A percentile compares a stretch with the other conserved stretches of the same genome.
Evolutionary conservation across 1,284 basidiomycete species (phyloP).

Genomic region (Leccinum proliferum): DNA sequence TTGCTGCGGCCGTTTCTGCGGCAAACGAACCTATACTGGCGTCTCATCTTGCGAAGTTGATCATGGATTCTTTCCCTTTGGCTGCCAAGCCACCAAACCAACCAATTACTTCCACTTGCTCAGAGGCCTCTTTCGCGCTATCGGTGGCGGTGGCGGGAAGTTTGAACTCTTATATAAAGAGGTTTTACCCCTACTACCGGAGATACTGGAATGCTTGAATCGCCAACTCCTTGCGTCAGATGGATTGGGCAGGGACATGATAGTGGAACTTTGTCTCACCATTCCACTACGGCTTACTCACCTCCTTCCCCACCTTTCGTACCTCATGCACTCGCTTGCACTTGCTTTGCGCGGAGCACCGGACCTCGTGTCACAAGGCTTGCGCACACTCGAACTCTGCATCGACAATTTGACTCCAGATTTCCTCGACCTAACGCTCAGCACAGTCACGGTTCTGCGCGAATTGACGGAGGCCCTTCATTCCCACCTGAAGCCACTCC

Average conservation of each 20-base stretch:
- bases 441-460: conserved; percentile 84
- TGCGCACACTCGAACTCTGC: conserved; percentile 95
- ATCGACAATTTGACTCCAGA: conserved; percentile 99
- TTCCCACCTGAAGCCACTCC: conserved; percentile 81
- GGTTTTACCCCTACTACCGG: conserved; percentile 87
- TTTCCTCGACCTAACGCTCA: conserved; percentile 96
- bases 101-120: conserved; percentile 95
- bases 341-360: conserved; percentile 84
- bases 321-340: conserved; percentile 96
- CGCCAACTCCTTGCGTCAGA: conserved; percentile 84
- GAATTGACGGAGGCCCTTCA: conserved; percentile 96
- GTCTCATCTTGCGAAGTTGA: conserved; percentile 87
- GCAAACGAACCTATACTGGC: conserved; percentile 91
- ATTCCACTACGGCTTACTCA: conserved; percentile 96
- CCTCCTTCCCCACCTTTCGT: conserved; percentile 91
- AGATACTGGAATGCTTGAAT: conserved; percentile 95
- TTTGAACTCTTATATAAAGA: conserved; percentile 98
- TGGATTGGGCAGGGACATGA: conserved; percentile 77
- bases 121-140: conserved; percentile 91
- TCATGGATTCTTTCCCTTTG: conserved; percentile 96
- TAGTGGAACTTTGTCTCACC: conserved; percentile 96
- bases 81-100: conserved; percentile 89
- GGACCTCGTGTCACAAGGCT: conserved; percentile 93
- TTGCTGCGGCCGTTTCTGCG: conserved; percentile 40
- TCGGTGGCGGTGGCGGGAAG: conserved; percentile 90